A percentile compares a stretch with the other conserved stretches of the same genome.
phyloP scores from a whole-genome alignment of 495 filamentous ascomycete genomes.

The Alectoria sarmentosa region DNA sequence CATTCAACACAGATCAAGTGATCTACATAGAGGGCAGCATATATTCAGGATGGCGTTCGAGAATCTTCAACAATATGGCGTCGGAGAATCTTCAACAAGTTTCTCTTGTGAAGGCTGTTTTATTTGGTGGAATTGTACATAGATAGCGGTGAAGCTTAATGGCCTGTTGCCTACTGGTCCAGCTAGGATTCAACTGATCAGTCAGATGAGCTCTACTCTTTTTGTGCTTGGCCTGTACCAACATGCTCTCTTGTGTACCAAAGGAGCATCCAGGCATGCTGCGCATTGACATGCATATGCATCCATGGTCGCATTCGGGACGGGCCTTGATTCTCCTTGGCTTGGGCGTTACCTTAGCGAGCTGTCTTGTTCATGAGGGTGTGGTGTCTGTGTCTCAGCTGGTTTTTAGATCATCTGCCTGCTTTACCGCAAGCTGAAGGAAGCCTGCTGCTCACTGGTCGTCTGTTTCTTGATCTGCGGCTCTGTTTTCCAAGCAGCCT shows the following conservation, averaged over 20 bases:
- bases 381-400: conserved; percentile 12
- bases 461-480: conserved; percentile 4
- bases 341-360: conserved; percentile 16
- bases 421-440: conserved; percentile 1
- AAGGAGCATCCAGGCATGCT: conserved; percentile 4
- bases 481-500: conserved; percentile 9
- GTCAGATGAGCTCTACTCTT: neutral
- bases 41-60: conserved; percentile 9
- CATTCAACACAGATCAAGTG: conserved; percentile 26
- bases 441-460: neutral
- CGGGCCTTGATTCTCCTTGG: conserved; percentile 16
- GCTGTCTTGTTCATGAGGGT: conserved; percentile 15
- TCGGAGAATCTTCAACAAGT: conserved; percentile 2
- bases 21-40: conserved; percentile 17
- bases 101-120: neutral
- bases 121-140: neutral
- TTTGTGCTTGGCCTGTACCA: neutral
- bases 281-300: conserved; percentile 16
- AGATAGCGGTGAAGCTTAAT: neutral
- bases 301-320: conserved; percentile 15
- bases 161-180: neutral
- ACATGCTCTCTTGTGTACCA: neutral
- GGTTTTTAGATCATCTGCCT: conserved; percentile 17
- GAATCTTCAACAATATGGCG: conserved; percentile 11
- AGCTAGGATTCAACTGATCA: conserved; percentile 4